Evolutionary conservation across 2,329 filamentous ascomycete species (phyloP), one percentile per base, ranked within the genome.

Genomic region (Fusarium camptoceras): DNA sequence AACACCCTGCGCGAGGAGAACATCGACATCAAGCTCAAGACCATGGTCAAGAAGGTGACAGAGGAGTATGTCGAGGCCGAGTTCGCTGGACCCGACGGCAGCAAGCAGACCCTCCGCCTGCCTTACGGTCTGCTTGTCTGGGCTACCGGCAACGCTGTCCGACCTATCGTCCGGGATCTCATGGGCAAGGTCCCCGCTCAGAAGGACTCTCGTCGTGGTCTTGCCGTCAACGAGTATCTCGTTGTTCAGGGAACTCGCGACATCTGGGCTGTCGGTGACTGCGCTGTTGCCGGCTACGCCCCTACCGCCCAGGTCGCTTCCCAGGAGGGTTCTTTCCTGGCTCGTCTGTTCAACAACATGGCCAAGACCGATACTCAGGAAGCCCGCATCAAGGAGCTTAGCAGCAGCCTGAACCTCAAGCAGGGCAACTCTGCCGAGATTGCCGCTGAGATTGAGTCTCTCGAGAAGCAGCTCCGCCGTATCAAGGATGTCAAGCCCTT

Each of bases 1-100:
- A 95, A 94, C 83, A 98, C 95, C 48, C 97, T 99, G 86, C 96
- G 97, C 84, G 96, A 99, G 85, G 96, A 99, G 83, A 94, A 94
- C 79, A 99, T 99, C 79, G 91, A 93, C 75, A 97, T 99, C 83
- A 92, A 93, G 82, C 97, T 96, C 76, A 98, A 98, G 89, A 98
- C 96, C 73, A 97, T 97, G 91, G 96, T 99, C 80, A 98, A 98
- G 88, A 94, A 92, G 68, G 96, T 99, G 64, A 97, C 94, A 31
- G 91, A 96, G 76, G 97, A 92, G 83, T 91, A 89, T 78, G 95
- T 99, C 77, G 94, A 98, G 84, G 96, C 95, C 71, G 93, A 97
- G 81, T 89, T 90, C 53, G 91, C 89, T 58, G 88, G 89, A 55
- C 91, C 94, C 20, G 93, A 97, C 75, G 96, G 96, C 79, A 88